These are phyloP conservation scores for Ophiognomonia clavigignenti-juglandacearum DNA, from an alignment of 2,329 filamentous ascomycete species.

Conservation along the genomic window DNA sequence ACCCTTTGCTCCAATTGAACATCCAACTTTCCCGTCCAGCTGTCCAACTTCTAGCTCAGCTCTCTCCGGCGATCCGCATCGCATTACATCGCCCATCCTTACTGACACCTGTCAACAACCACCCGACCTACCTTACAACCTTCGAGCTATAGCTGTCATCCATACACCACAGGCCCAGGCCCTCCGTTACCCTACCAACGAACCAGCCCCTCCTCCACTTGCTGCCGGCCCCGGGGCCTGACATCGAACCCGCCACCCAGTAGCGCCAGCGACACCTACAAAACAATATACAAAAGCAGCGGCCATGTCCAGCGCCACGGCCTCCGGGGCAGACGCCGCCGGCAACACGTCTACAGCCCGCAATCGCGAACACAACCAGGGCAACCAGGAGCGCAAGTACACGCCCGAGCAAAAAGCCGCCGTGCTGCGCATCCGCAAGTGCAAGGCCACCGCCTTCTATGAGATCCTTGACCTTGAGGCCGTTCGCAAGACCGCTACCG, in stretches of 20 bases:
- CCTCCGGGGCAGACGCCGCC: slow-evolving; percentile 49
- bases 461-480: slow-evolving; percentile 78
- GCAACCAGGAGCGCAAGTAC: slow-evolving; percentile 70
- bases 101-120: slow-evolving; percentile 9
- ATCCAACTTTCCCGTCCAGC: neutral
- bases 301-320: slow-evolving; percentile 44
- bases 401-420: slow-evolving; percentile 89
- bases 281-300: too few relatives aligned
- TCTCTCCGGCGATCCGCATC: neutral
- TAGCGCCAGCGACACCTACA: too few relatives aligned
- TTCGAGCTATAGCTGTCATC: slow-evolving; percentile 4
- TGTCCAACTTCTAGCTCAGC: neutral
- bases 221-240: too few relatives aligned
- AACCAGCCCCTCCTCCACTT: neutral
- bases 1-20: too few relatives aligned
- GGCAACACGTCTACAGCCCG: slow-evolving; percentile 31
- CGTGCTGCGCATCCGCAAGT: slow-evolving; percentile 82
- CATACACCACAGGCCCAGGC: neutral
- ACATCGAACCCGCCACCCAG: too few relatives aligned
- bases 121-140: slow-evolving; percentile 3
- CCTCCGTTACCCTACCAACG: neutral
- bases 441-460: slow-evolving; percentile 84
- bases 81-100: slow-evolving; percentile 3
- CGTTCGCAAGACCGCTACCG: slow-evolving; percentile 60
- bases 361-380: slow-evolving; percentile 67